Base-by-base conservation (phyloP, 306 rosid species). In the Cyclanthera cordifolia region DNA sequence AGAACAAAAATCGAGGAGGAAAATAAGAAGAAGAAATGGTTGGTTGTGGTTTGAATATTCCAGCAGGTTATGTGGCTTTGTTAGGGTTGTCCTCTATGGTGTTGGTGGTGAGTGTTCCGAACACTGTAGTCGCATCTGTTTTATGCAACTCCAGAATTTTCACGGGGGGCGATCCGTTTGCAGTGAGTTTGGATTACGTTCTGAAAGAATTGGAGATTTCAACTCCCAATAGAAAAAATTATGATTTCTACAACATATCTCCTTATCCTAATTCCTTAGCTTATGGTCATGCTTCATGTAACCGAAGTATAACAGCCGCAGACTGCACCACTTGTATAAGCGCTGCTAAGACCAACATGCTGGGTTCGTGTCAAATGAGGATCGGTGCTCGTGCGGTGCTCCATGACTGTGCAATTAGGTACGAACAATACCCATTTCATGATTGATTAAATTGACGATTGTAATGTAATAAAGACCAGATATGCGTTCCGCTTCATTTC, bases 191-290 rank as follows among this genome's bases (percentile, higher is more conserved):
- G 17, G 63, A 34, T 61, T 85, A 85, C 64, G 76, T 85, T 51
- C 75, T 90, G 8, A 73, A 28, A 43, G 87, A 84, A 46, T 34
- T 87, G 5, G 84, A 77, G 59, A 76, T 15, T 0, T 64, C 37
- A 9, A 73, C 92, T 16, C 70, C 84, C 27, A 80, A 53, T 16
- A 34, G 9, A 7, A 34, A 34, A 0, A 34, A 34, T 9, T 69
- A 78, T 9, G 90, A 86, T 13, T 82, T 69, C 71, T 67, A 53
- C 75, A 77, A 81, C 78, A 84, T 86, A 51, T 86, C 90, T 17
- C 95, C 95, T 16, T 86, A 76, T 67, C 93, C 95, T 21, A 86
- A 81, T 83, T 79, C 87, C 49, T 87, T 85, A 78, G 95, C 90
- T 15, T 82, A 85, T 65, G 92, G 85, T 9, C 97, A 86, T 75